A percentile compares a stretch with the other conserved stretches of the same genome.
phyloP scores from a whole-genome alignment of 176 grass and related monocot genomes.

The Raddia guianensis region DNA sequence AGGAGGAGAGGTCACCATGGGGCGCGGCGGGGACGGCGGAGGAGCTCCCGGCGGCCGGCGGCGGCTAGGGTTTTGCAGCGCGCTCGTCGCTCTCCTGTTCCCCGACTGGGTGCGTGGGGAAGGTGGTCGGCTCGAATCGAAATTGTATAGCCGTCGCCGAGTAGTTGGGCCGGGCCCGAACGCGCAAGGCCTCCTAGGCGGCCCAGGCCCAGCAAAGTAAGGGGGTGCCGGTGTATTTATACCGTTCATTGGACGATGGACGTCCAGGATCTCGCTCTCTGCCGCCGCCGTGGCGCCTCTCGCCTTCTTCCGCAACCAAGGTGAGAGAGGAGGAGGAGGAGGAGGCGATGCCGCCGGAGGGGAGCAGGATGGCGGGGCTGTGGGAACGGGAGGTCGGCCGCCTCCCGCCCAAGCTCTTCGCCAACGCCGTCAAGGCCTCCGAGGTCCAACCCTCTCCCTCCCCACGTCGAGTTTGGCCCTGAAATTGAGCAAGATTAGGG shows the following conservation, averaged over 20 bases:
- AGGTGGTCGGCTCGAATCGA: not conserved
- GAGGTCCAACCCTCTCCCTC: conserved; percentile 20
- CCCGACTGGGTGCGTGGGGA: too few relatives aligned
- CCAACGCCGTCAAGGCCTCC: conserved; percentile 48
- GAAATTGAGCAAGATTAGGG: not conserved
- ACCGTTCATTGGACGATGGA: not conserved
- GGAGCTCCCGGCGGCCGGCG: not conserved
- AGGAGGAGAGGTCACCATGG: conserved; percentile 34
- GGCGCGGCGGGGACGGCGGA: not conserved
- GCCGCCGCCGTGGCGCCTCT: not conserved
- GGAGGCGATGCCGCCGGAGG: conserved; percentile 39
- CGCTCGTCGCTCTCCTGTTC: not conserved
- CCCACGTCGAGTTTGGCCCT: not conserved
- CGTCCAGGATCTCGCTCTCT: not conserved
- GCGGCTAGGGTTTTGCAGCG: conserved; percentile 47
- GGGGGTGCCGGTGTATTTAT: not conserved
- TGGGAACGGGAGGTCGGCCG: conserved; percentile 57
- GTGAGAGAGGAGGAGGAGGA: too few relatives aligned
- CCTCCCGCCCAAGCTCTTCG: conserved; percentile 47
- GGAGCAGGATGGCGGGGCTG: conserved; percentile 43
- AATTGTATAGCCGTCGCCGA: not conserved
- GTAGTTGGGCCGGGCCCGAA: not conserved
- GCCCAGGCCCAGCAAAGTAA: not conserved
- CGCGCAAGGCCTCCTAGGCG: not conserved
- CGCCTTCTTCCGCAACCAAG: not conserved